Conservation (phyloP, 352 stramenopile genomes). For the Peronospora destructor region DNA sequence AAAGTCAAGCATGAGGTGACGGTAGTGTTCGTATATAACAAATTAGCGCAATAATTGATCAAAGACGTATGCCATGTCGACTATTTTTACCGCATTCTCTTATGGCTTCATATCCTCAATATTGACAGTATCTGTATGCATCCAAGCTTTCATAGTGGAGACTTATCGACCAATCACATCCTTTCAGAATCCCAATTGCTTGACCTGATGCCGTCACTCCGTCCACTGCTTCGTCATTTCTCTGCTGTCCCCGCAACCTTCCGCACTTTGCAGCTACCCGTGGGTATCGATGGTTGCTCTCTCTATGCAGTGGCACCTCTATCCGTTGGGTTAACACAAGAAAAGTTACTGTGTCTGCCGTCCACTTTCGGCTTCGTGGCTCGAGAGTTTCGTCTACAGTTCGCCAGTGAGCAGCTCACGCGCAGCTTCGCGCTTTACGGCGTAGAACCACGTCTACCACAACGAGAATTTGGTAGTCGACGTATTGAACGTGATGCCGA, state of each 20-base stretch:
- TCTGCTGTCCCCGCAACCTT: conserved; percentile 13
- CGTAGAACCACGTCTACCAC: conserved; percentile 48
- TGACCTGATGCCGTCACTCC: background rate
- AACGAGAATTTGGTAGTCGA: conserved; percentile 40
- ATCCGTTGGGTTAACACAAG: conserved; percentile 6
- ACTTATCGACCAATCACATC: too few relatives aligned
- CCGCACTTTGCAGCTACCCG: conserved; percentile 33
- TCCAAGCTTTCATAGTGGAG: too few relatives aligned
- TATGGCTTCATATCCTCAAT: too few relatives aligned
- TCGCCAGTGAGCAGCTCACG: conserved; percentile 33
- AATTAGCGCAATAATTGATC: too few relatives aligned
- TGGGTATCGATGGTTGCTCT: conserved; percentile 26
- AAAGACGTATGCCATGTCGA: too few relatives aligned
- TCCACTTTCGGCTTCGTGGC: conserved; percentile 55
- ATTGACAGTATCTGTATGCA: too few relatives aligned
- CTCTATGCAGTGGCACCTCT: conserved; percentile 41
- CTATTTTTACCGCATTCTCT: too few relatives aligned
- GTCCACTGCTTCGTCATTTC: conserved; percentile 1
- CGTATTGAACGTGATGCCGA: conserved; percentile 69
- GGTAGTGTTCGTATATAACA: too few relatives aligned
- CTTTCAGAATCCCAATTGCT: too few relatives aligned
- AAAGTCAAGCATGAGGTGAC: too few relatives aligned
- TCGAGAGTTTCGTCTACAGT: conserved; percentile 58
- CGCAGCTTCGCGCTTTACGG: conserved; percentile 54
- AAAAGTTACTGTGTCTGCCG: conserved; percentile 59